Conservation (phyloP, 2,329 filamentous ascomycete species). For the Diaporthe sp. region DNA sequence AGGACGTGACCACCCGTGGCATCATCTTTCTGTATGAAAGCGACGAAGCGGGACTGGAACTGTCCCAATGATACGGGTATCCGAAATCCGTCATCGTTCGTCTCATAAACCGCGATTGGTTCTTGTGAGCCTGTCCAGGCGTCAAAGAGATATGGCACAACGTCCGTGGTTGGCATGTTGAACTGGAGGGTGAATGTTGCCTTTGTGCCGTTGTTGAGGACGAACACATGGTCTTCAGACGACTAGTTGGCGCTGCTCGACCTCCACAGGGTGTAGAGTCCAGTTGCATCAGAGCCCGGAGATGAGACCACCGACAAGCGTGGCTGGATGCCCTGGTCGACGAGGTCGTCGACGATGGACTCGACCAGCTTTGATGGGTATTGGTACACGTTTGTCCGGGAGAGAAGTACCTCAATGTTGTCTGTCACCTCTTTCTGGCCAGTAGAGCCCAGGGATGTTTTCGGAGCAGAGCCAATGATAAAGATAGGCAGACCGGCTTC, state of each 20-base stretch:
- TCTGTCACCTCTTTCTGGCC: neutral
- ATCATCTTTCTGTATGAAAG: neutral
- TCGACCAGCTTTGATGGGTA: neutral
- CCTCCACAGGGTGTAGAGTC: neutral
- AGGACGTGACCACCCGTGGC: neutral
- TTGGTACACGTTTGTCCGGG: neutral
- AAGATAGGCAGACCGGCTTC: neutral
- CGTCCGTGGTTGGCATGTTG: too few relatives aligned
- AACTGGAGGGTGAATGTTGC: too few relatives aligned
- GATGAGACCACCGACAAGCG: neutral
- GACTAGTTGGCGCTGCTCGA: neutral
- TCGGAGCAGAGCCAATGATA: neutral
- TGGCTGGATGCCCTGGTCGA: neutral
- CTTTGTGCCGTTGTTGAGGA: too few relatives aligned
- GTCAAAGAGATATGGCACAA: too few relatives aligned
- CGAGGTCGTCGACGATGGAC: neutral
- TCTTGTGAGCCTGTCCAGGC: neutral
- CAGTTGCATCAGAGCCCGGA: neutral
- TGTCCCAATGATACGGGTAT: neutral
- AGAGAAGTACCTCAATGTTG: neutral
- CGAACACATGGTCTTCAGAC: too few relatives aligned
- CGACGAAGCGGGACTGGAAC: neutral
- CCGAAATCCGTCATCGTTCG: neutral
- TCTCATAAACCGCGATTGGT: neutral
- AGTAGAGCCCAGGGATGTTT: neutral